Conservation (phyloP, 1,139 yeast species). For the Magnusiomyces fungicola region DNA sequence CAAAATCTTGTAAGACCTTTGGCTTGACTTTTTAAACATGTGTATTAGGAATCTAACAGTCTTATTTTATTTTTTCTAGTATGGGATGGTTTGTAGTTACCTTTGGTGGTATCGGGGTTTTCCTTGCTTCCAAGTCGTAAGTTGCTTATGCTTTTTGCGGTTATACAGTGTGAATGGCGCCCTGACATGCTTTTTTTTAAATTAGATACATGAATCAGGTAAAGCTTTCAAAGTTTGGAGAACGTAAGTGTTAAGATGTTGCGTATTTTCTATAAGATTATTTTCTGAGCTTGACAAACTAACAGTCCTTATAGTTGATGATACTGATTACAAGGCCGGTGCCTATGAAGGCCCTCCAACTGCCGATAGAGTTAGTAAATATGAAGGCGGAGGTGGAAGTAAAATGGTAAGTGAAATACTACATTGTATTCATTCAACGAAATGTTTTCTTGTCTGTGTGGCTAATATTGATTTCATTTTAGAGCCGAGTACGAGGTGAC, state of each 20-base stretch:
- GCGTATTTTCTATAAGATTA: neutral
- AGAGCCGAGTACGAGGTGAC: constrained; percentile 3
- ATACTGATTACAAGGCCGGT: constrained; percentile 29
- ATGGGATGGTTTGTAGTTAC: constrained; percentile 9
- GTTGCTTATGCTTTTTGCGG: neutral
- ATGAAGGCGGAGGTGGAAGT: constrained; percentile 35
- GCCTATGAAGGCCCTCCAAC: constrained; percentile 30
- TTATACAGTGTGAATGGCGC: neutral
- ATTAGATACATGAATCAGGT: constrained; percentile 10
- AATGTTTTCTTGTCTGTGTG: neutral
- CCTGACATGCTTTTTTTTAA: neutral
- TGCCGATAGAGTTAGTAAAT: constrained; percentile 30
- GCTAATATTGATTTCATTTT: neutral
- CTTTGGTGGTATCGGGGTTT: constrained; percentile 6
- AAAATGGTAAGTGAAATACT: constrained; percentile 23
- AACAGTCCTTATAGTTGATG: constrained; percentile 16
- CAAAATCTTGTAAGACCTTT: constrained; percentile 1
- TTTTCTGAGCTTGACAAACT: neutral
- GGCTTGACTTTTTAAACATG: neutral
- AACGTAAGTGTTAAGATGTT: constrained; percentile 6
- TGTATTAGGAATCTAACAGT: neutral
- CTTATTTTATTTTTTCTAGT: neutral
- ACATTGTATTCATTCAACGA: neutral
- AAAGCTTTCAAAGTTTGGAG: constrained; percentile 12
- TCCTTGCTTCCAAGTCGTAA: neutral